Percentiles rank a stretch among this genome's conserved stretches.
These are phyloP conservation scores for Pythium diclinum DNA, from an alignment of 352 stramenopile species.

Conservation along the genomic window DNA sequence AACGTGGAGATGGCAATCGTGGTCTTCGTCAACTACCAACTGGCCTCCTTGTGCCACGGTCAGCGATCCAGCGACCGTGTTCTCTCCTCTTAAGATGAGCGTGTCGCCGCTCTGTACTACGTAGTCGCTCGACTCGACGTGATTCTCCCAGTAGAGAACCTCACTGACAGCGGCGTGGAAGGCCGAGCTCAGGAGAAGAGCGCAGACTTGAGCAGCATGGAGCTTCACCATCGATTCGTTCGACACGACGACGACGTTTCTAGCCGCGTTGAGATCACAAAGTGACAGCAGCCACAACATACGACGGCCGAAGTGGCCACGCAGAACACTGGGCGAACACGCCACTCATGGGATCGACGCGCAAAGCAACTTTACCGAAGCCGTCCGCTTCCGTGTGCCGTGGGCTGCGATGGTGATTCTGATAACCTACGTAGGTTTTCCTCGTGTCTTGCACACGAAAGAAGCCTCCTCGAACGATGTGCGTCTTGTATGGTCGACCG, in stretches of 20 bases:
- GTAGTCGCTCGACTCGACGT: conserved; percentile 26
- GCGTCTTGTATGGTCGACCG: neutral
- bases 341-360: neutral
- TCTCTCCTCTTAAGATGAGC: conserved; percentile 31
- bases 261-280: neutral
- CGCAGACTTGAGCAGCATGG: neutral
- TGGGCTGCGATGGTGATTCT: neutral
- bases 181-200: neutral
- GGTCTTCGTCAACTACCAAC: conserved; percentile 22
- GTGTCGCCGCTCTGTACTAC: conserved; percentile 24
- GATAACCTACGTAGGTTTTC: conserved; percentile 13
- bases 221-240: neutral
- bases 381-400: neutral
- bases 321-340: neutral
- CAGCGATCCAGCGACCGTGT: conserved; percentile 29
- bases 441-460: neutral
- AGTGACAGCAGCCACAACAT: neutral
- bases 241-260: neutral
- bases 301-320: conserved; percentile 4
- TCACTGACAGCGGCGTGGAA: neutral
- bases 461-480: neutral
- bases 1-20: conserved; percentile 26
- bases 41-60: conserved; percentile 18
- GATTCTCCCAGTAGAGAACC: conserved; percentile 30
- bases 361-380: neutral